phyloP scores from a whole-genome alignment of 306 rosid genomes.

The Clitoria ternatea region DNA sequence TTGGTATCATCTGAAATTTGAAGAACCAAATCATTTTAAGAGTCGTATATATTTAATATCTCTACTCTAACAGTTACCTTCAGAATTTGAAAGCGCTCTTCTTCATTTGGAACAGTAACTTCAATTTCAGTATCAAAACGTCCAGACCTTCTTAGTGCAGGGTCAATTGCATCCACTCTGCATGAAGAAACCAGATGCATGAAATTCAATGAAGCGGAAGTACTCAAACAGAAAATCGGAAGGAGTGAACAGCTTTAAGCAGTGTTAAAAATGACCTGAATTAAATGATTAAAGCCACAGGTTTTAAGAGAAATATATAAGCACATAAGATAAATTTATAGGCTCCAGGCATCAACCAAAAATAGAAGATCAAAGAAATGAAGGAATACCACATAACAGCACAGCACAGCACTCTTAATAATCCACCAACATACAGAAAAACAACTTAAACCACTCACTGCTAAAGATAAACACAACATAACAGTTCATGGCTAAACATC shows the following conservation, averaged over 20 bases:
- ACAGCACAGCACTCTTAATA: not conserved
- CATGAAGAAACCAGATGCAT: conserved; percentile 19
- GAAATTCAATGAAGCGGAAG: not conserved
- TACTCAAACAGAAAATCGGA: conserved; percentile 6
- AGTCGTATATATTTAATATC: not conserved
- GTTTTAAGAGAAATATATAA: conserved; percentile 9
- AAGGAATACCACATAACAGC: not conserved
- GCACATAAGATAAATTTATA: conserved; percentile 5
- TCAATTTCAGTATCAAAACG: conserved; percentile 91
- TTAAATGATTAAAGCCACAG: not conserved
- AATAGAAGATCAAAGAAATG: not conserved
- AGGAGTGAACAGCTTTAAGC: not conserved
- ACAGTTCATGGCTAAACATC: not conserved
- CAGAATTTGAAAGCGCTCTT: conserved; percentile 78
- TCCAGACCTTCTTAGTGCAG: conserved; percentile 83
- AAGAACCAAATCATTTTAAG: conserved; percentile 12
- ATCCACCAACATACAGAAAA: not conserved
- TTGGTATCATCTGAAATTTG: conserved; percentile 3
- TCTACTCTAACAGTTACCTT: conserved; percentile 53
- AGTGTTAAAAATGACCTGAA: not conserved
- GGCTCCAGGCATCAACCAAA: not conserved
- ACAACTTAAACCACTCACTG: not conserved
- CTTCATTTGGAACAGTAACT: conserved; percentile 75
- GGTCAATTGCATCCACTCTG: conserved; percentile 87
- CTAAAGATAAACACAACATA: not conserved